These are phyloP conservation scores for Zygoascus flipseniorum DNA, from an alignment of 805 yeast genomes.

Conservation along the genomic window DNA sequence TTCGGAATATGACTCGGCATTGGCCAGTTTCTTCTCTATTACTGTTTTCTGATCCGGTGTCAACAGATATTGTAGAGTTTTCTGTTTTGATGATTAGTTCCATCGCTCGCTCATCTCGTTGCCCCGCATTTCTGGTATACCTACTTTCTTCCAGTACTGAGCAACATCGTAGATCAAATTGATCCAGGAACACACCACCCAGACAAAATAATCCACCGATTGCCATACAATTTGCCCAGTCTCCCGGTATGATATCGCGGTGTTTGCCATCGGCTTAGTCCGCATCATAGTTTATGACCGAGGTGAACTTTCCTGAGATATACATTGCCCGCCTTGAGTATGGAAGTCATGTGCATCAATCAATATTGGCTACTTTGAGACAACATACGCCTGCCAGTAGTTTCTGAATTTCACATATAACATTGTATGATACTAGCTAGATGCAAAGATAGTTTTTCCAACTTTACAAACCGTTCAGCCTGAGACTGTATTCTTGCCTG, in stretches of 20 bases:
- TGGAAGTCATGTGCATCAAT: too few species aligned
- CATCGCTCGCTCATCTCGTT: not conserved
- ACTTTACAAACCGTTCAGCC: too few species aligned
- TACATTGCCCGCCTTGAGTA: not conserved
- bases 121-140: not conserved
- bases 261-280: not conserved
- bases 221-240: not conserved
- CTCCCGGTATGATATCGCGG: not conserved
- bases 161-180: conserved; percentile 16
- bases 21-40: conserved; percentile 18
- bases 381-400: too few species aligned
- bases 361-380: too few species aligned
- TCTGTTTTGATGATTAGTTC: conserved; percentile 1
- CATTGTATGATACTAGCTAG: too few species aligned
- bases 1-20: conserved; percentile 53
- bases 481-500: too few species aligned
- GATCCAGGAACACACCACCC: conserved; percentile 2
- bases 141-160: conserved; percentile 20
- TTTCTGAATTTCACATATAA: too few species aligned
- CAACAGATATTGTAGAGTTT: conserved; percentile 9
- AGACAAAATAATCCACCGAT: conserved; percentile 6
- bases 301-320: not conserved
- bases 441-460: too few species aligned
- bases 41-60: conserved; percentile 19
- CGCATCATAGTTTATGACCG: not conserved